Evolutionary conservation across 1,284 basidiomycete genomes (phyloP).

Genomic region (Rhizoctonia solani): DNA sequence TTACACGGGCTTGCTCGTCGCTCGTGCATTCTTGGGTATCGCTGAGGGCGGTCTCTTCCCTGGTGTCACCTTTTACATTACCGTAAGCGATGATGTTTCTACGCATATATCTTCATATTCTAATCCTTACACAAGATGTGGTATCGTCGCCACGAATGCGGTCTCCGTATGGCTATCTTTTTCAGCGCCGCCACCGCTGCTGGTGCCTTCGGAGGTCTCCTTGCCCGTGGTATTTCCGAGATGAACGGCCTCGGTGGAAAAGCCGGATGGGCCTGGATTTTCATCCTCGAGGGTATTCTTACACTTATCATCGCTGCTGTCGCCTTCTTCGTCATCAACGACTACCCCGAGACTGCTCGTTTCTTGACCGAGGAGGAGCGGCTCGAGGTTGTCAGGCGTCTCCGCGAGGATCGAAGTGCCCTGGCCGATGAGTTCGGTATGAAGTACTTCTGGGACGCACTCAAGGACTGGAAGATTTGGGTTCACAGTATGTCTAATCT

Average conservation of each 20-base stretch:
- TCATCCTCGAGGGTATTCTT: conserved; percentile 76
- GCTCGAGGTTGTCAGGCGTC: conserved; percentile 53
- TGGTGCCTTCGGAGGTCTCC: conserved; percentile 66
- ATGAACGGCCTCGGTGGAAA: conserved; percentile 69
- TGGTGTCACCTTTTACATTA: conserved; percentile 60
- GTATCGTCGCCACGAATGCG: conserved; percentile 39
- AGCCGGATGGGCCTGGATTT: conserved; percentile 65
- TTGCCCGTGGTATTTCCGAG: conserved; percentile 67
- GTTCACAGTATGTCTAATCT: conserved; percentile 51
- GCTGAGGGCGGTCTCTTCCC: conserved; percentile 74
- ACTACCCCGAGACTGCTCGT: conserved; percentile 64
- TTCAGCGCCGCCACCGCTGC: conserved; percentile 7
- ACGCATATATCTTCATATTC: background rate
- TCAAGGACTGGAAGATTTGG: conserved; percentile 60
- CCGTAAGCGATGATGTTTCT: conserved; percentile 37
- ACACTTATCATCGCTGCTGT: conserved; percentile 41
- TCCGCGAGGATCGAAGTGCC: conserved; percentile 54
- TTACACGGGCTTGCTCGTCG: conserved; percentile 58
- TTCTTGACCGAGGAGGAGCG: conserved; percentile 58
- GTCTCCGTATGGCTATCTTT: conserved; percentile 31
- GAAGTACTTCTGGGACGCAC: conserved; percentile 53
- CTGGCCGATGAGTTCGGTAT: conserved; percentile 51
- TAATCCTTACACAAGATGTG: conserved; percentile 45
- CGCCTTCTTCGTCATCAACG: conserved; percentile 61
- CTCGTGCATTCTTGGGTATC: conserved; percentile 65